These are phyloP conservation scores for Lichtheimia hyalospora DNA, from an alignment of 371 early-diverging fungal species.

Conservation along the genomic window DNA sequence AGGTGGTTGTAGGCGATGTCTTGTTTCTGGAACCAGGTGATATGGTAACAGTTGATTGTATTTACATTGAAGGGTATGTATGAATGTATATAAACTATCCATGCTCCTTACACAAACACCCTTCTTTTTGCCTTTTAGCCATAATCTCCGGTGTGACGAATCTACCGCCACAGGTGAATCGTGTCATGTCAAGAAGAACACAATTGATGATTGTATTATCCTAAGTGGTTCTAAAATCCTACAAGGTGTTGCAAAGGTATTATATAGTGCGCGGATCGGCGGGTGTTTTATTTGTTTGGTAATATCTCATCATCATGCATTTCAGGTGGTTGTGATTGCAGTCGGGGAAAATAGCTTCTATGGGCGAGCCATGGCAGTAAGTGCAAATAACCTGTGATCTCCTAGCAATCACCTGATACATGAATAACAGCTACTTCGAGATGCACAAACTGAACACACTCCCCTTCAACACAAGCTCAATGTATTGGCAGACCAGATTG, in stretches of 20 bases:
- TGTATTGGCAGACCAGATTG: constrained; percentile 72
- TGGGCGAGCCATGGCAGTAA: constrained; percentile 38
- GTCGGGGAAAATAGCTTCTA: constrained; percentile 70
- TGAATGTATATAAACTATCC: too few relatives aligned
- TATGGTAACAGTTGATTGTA: constrained; percentile 81
- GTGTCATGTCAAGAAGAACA: constrained; percentile 55
- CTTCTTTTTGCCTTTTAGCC: constrained; percentile 52
- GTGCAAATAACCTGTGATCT: not conserved
- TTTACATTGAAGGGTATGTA: constrained; percentile 71
- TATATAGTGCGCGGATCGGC: not conserved
- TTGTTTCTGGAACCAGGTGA: constrained; percentile 88
- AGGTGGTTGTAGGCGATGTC: constrained; percentile 86
- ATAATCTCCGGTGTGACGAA: constrained; percentile 82
- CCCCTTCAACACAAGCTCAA: constrained; percentile 80
- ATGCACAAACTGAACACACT: constrained; percentile 62
- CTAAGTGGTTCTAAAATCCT: constrained; percentile 75
- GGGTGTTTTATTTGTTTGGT: not conserved
- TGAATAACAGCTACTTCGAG: constrained; percentile 32
- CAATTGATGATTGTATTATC: constrained; percentile 38
- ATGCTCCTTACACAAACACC: constrained; percentile 1
- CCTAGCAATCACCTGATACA: too few relatives aligned
- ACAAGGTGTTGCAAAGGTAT: constrained; percentile 62
- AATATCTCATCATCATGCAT: constrained; percentile 9
- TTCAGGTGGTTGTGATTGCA: constrained; percentile 62
- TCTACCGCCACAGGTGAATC: constrained; percentile 87